Evolutionary conservation across 768 basidiomycete species (phyloP).

Genomic region (Gelatoporia subvermispora): DNA sequence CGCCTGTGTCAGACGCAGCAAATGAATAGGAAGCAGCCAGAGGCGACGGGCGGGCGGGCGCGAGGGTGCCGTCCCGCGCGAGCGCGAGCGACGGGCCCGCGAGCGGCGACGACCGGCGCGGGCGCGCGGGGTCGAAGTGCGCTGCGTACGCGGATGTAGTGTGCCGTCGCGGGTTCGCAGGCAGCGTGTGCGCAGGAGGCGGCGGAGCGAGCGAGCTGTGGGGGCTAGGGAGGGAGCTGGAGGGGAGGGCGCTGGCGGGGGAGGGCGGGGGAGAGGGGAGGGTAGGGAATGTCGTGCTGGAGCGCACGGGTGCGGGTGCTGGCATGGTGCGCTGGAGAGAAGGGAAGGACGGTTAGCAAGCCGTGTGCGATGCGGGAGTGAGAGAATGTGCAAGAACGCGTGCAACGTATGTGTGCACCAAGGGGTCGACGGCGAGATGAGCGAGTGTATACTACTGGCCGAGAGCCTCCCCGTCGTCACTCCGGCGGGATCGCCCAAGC

Average conservation of each 20-base stretch:
- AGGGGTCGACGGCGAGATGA: no score
- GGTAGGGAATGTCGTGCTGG: neutral
- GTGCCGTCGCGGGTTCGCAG: no score
- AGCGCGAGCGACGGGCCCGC: conserved; percentile 22
- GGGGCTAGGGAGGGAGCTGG: neutral
- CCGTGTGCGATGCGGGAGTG: neutral
- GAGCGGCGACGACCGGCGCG: conserved; percentile 24
- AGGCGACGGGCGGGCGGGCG: conserved; percentile 6
- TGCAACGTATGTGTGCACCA: no score
- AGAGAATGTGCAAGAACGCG: no score
- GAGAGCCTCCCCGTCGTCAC: no score
- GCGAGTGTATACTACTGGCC: no score
- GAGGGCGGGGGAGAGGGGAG: neutral
- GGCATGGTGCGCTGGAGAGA: neutral
- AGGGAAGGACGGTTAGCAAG: neutral
- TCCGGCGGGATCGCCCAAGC: no score
- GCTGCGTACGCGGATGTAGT: no score
- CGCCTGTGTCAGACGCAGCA: no score
- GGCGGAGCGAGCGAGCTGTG: neutral
- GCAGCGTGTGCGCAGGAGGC: no score
- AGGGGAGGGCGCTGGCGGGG: neutral
- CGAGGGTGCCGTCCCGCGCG: conserved; percentile 9
- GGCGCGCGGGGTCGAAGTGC: conserved; percentile 8
- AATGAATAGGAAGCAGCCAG: no score
- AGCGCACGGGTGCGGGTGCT: neutral